Conservation (phyloP, 2,329 filamentous ascomycete genomes). For the Beauveria sp. region DNA sequence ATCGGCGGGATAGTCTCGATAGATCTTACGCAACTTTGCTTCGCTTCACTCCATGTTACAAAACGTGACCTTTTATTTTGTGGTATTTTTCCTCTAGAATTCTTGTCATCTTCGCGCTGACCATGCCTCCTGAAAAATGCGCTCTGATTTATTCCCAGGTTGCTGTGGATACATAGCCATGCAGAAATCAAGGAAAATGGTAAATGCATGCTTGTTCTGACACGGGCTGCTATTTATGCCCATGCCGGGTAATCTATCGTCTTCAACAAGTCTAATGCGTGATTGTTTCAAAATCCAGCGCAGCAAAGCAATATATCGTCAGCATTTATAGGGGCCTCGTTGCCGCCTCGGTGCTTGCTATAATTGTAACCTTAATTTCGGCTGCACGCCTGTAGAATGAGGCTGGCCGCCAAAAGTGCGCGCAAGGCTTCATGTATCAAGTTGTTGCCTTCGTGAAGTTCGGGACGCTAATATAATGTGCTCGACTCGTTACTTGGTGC, state of each 20-base stretch:
- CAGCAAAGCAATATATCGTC: not conserved
- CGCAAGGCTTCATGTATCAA: no score
- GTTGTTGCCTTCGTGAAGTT: no score
- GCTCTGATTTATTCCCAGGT: not conserved
- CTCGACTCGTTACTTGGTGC: no score
- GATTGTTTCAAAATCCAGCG: not conserved
- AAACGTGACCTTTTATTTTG: no score
- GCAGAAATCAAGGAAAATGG: not conserved
- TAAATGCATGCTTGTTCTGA: not conserved
- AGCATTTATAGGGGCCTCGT: not conserved
- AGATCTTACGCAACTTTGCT: no score
- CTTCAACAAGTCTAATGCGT: not conserved
- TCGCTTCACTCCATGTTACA: no score
- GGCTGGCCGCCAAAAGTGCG: no score
- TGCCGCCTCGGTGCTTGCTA: not conserved
- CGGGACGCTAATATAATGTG: no score
- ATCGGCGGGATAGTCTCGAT: no score
- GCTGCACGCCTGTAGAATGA: not conserved
- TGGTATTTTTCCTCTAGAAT: no score
- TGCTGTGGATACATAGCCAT: not conserved
- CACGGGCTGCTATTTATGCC: not conserved
- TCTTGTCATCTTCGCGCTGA: no score
- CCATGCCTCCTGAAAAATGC: no score
- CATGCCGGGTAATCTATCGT: not conserved
- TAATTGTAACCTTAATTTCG: not conserved